Evolutionary conservation across 108 stramenopile species (phyloP), one percentile per base, ranked within the genome.

Genomic region (Licmophora abbreviata): DNA sequence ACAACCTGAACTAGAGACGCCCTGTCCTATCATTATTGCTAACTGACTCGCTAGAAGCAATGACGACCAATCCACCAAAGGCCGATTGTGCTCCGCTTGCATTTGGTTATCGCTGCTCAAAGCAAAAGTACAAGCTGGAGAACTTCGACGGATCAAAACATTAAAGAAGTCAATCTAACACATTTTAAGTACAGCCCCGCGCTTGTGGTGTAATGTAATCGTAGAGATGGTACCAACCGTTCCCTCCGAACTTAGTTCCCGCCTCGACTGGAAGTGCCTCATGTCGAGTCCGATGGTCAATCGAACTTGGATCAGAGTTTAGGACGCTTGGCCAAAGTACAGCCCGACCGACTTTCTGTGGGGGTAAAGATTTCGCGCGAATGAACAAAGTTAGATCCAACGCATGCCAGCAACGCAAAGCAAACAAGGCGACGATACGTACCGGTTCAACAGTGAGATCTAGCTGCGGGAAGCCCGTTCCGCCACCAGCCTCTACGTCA

Each of bases 191-290:
- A 35, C 74, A 76, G 11, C 74, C 74, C 29, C n/a, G 32, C 5
- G 29, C 22, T 32, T 71, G 68, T 4, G 73, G 51, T 12, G 44
- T 54, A n/a, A 64, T 18, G 52, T 69, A 90, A 54, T 90, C 75
- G 26, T 74, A 66, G 54, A 79, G 51, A 43, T 95, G 93, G 31
- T 85, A 70, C 82, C 83, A 92, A 10, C 76, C 74, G 64, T 90
- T 90, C 1, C 79, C 79, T 8, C 70, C 88, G 46, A 66, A 84
- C 30, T 93, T 93, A 18, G 56, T 54, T 0, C 86, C 91, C 36
- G 58, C 42, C 1, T 46, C 38, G 8, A 93, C 85, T 14, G 75
- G 51, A 51, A 86, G 37, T 3, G 89, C 79, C 52, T 85, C 76
- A 51, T 85, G 81, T 20, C 48, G 27, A 0, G 77, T 81, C 9